Base-by-base conservation (phyloP, 768 basidiomycete genomes). In the Grammothele lineata region DNA sequence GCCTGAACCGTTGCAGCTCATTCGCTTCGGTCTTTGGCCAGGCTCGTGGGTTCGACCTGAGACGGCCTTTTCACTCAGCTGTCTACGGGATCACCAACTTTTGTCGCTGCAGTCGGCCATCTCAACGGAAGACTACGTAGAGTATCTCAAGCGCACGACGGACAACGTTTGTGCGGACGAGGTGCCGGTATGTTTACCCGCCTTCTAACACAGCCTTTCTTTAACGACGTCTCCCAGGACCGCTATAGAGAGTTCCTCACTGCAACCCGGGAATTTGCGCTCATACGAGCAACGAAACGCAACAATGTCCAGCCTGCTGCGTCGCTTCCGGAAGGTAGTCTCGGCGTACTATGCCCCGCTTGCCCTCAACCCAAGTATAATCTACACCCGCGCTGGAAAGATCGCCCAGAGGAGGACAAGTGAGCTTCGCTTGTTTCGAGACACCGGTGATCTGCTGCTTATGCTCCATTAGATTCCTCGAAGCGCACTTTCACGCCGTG, bases 291-390 rank as follows among this genome's bases (percentile, higher is more conserved):
- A 3, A 17, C 22, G 6, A 32, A 40, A 42, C 22, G 43, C 10
- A 17, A 25, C 10, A 42, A 39, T 26, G 21, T 36, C 4, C 21
- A 33, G 21, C 22, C 45, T 21, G 7, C 37, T 5, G 3, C 8
- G 1, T 27, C 34, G 3, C 12, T 53, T 3, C 18, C 12, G 17
- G 40, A 45, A 7, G 49, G 45, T 12, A n/a, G 26, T 12, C 46
- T 57, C 2, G 54, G 49, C 0, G 24, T 47, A 1, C 19, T 44
- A 10, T 57, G 56, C 37, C 50, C 56, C 0, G 47, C 56, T 6
- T 57, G 54, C 32, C 54, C 56, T 0, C 56, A 57, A 22, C 49
- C 44, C 2, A 47, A 30, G 12, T 50, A 47, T 23, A 57, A 55
- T 43, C n/a, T n/a, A n/a, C n/a, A n/a, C n/a, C n/a, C n/a, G n/a